A percentile compares a stretch with the other conserved stretches of the same genome.
Conservation (phyloP, 139 green algal species). For the Zygnema circumcarinatum region DNA sequence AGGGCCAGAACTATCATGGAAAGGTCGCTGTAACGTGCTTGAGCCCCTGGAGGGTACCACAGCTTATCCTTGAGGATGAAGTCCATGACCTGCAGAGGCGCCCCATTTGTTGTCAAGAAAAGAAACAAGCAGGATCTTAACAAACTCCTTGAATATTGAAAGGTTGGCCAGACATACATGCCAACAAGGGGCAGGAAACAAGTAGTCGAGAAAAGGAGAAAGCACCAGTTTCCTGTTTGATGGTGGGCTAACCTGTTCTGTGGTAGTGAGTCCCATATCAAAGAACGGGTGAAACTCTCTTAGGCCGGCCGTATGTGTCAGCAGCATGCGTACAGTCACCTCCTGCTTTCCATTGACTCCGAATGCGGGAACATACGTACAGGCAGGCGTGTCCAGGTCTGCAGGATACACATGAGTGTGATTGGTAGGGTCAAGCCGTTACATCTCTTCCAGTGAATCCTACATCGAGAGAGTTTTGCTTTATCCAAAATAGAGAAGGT, state of each 20-base stretch:
- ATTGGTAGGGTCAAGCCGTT: background rate
- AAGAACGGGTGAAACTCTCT: constrained; percentile 64
- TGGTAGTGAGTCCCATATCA: constrained; percentile 48
- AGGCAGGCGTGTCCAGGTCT: constrained; percentile 57
- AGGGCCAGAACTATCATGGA: constrained; percentile 65
- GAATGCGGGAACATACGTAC: constrained; percentile 59
- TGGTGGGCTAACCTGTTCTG: constrained; percentile 30
- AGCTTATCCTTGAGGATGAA: constrained; percentile 59
- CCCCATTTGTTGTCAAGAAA: background rate
- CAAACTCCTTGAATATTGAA: constrained; percentile 19
- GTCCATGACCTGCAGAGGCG: constrained; percentile 36
- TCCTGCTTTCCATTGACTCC: constrained; percentile 56
- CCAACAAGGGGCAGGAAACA: background rate
- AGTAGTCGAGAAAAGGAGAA: background rate
- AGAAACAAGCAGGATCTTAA: background rate
- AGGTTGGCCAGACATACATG: background rate
- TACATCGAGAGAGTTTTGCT: constrained; percentile 9
- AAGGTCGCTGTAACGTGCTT: constrained; percentile 62
- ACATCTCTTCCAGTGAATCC: background rate
- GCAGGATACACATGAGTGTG: no score
- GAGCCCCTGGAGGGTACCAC: constrained; percentile 46
- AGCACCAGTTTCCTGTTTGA: background rate
- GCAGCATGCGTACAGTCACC: constrained; percentile 63
- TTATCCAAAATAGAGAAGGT: constrained; percentile 16
- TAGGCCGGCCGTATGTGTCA: constrained; percentile 64